phyloP scores from a whole-genome alignment of 2,329 filamentous ascomycete genomes.

The Nemania sp. region DNA sequence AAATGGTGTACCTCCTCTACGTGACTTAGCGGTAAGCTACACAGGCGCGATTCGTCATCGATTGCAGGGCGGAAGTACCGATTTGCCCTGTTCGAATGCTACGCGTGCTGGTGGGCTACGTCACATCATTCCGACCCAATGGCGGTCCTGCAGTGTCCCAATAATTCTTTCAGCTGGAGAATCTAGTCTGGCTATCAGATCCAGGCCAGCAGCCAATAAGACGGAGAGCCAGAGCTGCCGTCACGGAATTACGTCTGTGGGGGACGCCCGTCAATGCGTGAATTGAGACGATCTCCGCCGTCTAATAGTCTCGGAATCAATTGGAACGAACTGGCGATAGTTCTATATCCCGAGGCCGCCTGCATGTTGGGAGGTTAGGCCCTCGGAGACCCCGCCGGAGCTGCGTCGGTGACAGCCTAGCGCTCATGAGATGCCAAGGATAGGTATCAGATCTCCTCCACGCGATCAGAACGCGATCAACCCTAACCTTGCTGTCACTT shows the following conservation, averaged over 20 bases:
- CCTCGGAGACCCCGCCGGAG: slow-evolving; percentile 8
- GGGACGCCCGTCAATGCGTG: too few relatives aligned
- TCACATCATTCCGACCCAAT: not conserved
- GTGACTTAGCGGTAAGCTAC: slow-evolving; percentile 8
- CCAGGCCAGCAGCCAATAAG: slow-evolving; percentile 2
- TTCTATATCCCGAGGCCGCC: slow-evolving; percentile 8
- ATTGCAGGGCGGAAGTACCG: not conserved
- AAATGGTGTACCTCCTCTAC: not conserved
- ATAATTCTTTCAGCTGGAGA: slow-evolving; percentile 18
- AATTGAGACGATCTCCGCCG: too few relatives aligned
- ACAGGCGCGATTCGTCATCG: slow-evolving; percentile 14
- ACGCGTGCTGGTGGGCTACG: not conserved
- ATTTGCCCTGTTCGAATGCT: not conserved
- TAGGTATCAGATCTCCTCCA: slow-evolving; percentile 6
- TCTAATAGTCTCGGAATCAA: too few relatives aligned
- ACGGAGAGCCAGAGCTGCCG: slow-evolving; percentile 9
- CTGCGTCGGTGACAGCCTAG: slow-evolving; percentile 5
- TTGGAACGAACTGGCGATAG: too few relatives aligned
- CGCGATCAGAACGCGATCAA: slow-evolving; percentile 2
- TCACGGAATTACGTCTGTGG: not conserved
- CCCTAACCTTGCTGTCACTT: not conserved
- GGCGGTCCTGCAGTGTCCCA: not conserved
- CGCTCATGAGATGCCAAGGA: slow-evolving; percentile 3
- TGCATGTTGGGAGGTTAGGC: too few relatives aligned
- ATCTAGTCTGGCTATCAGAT: slow-evolving; percentile 4